Base-by-base conservation (phyloP, 1,284 basidiomycete genomes). In the Cutaneotrichosporon arboriforme region DNA sequence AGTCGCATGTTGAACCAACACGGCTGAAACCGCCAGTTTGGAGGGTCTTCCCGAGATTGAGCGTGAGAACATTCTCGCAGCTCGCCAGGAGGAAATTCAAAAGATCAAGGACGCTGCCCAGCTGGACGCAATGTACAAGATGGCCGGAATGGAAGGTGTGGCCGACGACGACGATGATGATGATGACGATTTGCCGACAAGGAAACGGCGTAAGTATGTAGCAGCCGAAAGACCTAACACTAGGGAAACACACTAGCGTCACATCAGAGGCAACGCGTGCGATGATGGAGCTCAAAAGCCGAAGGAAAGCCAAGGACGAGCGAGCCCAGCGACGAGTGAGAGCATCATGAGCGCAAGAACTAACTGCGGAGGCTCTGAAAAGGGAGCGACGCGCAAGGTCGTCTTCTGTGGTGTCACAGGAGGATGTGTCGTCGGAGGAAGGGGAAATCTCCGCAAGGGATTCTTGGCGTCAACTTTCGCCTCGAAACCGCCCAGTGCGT, bases 31-130 rank as follows among this genome's bases (percentile, higher is more conserved):
- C 52, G 17, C 58, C 68, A 94, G 91, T 49, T 78, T 97, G 38
- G 77, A 90, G 65, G 72, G 78, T 26, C 80, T 94, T 80, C 83
- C 86, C 37, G 92, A 97, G 73, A 80, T 96, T 58, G 87, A 93
- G 58, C 83, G 93, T 43, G 92, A 97, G 73, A 83, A 84, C 22
- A 86, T 90, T 49, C 80, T 97, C 13, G 85, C 88, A 0, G 78
- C 83, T 49, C 83, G 92, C 8, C 78, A 83, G 42, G 90, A 92
- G 56, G 85, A 91, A 73, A 83, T 87, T 75, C 86, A 90, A 67
- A 81, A 83, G 59, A 79, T 84, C 54, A 80, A 84, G 61, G 88
- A 91, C 74, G 83, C 84, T 63, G 79, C 81, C 44, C 83, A 86
- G 59, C 77, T 96, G 4, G 83, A 86, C 37, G 82, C 84, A 60